Conservation (phyloP, 2,329 filamentous ascomycete genomes). For the Incumbomyces lentus region DNA sequence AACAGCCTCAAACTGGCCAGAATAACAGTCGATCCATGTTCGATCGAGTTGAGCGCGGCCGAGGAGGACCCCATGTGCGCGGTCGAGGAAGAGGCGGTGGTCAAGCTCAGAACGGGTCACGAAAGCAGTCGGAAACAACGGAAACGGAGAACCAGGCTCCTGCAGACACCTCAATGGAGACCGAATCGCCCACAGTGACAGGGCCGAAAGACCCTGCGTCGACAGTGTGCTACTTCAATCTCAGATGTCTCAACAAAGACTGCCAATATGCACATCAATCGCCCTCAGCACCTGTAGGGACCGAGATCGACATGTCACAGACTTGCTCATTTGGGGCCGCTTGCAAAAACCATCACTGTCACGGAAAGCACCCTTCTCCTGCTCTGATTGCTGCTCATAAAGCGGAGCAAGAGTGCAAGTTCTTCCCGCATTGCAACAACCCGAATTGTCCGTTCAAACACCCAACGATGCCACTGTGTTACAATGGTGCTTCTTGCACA, state of each 20-base stretch:
- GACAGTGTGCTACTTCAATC: slow-evolving; percentile 78
- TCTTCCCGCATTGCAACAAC: slow-evolving; percentile 86
- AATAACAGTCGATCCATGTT: slow-evolving; percentile 55
- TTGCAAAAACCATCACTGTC: slow-evolving; percentile 94
- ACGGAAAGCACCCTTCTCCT: slow-evolving; percentile 82
- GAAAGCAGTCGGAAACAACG: slow-evolving; percentile 11
- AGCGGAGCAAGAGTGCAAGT: slow-evolving; percentile 77
- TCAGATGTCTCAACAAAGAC: slow-evolving; percentile 75
- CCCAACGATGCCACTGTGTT: slow-evolving; percentile 73
- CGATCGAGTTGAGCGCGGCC: slow-evolving; percentile 50
- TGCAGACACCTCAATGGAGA: slow-evolving; percentile 40
- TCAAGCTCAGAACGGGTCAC: slow-evolving; percentile 13
- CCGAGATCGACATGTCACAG: slow-evolving; percentile 67
- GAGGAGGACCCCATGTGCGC: slow-evolving; percentile 10
- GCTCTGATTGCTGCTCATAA: slow-evolving; percentile 69
- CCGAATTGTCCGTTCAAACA: slow-evolving; percentile 80
- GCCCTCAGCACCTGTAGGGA: slow-evolving; percentile 70
- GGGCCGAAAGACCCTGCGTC: slow-evolving; percentile 43
- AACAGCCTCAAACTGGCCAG: slow-evolving; percentile 33
- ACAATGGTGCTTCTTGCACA: slow-evolving; percentile 82
- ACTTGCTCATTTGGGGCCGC: slow-evolving; percentile 75
- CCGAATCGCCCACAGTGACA: slow-evolving; percentile 45
- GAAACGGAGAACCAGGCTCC: slow-evolving; percentile 17
- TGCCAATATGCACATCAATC: slow-evolving; percentile 94
- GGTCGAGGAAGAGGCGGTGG: slow-evolving; percentile 16